These are phyloP conservation scores for Colletotrichum falcatum DNA, from an alignment of 2,329 filamentous ascomycete genomes.

Conservation along the genomic window DNA sequence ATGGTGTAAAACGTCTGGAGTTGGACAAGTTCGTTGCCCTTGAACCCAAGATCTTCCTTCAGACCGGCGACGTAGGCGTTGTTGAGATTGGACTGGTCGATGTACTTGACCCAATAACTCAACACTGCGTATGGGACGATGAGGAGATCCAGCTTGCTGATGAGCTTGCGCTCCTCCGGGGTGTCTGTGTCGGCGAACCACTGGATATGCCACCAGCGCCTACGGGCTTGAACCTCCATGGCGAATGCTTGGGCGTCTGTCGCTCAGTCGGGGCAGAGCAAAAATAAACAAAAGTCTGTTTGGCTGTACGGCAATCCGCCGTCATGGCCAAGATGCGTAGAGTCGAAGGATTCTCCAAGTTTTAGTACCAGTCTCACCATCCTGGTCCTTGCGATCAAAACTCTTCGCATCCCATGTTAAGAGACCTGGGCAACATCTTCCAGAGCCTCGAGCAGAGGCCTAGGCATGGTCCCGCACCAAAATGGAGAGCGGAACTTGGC, in stretches of 20 bases:
- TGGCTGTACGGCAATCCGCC: neutral
- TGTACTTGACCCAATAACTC: slow-evolving; percentile 47
- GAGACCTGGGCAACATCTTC: neutral
- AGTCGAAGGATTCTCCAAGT: slow-evolving; percentile 2
- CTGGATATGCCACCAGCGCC: slow-evolving; percentile 54
- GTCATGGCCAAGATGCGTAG: neutral
- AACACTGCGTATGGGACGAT: slow-evolving; percentile 51
- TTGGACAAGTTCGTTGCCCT: slow-evolving; percentile 47
- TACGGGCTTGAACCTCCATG: slow-evolving; percentile 33
- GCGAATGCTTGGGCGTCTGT: neutral
- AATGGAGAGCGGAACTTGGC: neutral
- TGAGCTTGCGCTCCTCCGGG: slow-evolving; percentile 53
- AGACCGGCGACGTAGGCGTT: slow-evolving; percentile 50
- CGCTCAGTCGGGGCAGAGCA: neutral
- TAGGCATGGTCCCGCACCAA: neutral
- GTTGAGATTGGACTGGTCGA: slow-evolving; percentile 49
- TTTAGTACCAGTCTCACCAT: slow-evolving; percentile 20
- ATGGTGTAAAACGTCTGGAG: slow-evolving; percentile 46
- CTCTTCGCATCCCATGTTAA: slow-evolving; percentile 10
- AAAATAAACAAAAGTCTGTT: neutral
- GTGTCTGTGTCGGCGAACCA: slow-evolving; percentile 65
- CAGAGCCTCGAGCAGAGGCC: neutral
- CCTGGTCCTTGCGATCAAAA: neutral
- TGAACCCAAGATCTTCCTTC: slow-evolving; percentile 45
- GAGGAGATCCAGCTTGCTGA: slow-evolving; percentile 57